phyloP scores from a whole-genome alignment of 192 early-diverging fungal species.

The Oehlia diaphana region DNA sequence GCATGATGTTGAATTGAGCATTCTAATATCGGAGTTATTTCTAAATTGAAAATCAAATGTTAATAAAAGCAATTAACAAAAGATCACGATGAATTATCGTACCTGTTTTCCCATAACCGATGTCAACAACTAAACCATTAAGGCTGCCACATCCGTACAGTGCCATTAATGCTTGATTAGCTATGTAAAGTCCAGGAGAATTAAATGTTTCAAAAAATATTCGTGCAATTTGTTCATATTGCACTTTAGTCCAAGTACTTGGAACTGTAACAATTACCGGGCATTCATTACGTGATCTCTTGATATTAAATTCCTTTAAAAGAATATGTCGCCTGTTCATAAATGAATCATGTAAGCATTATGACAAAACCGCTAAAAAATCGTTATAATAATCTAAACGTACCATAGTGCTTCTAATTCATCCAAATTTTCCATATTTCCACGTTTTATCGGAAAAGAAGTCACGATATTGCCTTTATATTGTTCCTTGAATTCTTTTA shows the following conservation, averaged over 20 bases:
- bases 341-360: background rate
- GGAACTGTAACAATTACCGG: conserved; percentile 81
- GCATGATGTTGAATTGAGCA: conserved; percentile 62
- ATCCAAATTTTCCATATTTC: conserved; percentile 70
- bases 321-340: conserved; percentile 69
- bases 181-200: conserved; percentile 75
- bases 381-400: conserved; percentile 15
- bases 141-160: conserved; percentile 76
- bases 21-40: conserved; percentile 81
- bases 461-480: conserved; percentile 32
- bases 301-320: conserved; percentile 75
- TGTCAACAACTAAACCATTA: conserved; percentile 86
- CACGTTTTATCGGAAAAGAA: conserved; percentile 56
- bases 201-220: conserved; percentile 94
- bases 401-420: conserved; percentile 72
- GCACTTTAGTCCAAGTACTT: conserved; percentile 75
- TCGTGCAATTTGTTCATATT: conserved; percentile 78
- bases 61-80: background rate
- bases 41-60: conserved; percentile 33
- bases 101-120: conserved; percentile 86
- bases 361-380: background rate
- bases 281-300: conserved; percentile 71
- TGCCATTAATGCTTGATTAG: conserved; percentile 81
- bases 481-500: conserved; percentile 34
- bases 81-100: background rate